A percentile compares a stretch with the other conserved stretches of the same genome.
phyloP scores from a whole-genome alignment of 23 red algal genomes.

The Agarophyton chilense region DNA sequence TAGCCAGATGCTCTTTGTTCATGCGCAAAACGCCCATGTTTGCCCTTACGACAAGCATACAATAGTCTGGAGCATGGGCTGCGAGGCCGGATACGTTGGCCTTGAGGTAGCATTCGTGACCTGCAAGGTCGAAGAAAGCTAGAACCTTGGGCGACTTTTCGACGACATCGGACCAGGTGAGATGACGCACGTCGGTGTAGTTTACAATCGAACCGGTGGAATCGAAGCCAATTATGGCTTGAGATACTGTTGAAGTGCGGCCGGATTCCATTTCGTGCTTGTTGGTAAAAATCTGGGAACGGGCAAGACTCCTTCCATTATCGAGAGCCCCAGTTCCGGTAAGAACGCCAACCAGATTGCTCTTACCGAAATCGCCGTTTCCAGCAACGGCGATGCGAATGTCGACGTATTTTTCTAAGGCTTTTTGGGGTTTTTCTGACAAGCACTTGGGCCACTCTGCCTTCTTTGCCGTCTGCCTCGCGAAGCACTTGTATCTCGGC shows the following conservation, averaged over 20 bases:
- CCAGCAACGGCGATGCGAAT: conserved; percentile 95
- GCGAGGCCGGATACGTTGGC: conserved; percentile 98
- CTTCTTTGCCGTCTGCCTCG: conserved; percentile 76
- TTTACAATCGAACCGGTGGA: conserved; percentile 87
- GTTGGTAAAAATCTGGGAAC: conserved; percentile 94
- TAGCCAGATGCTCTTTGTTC: conserved; percentile 96
- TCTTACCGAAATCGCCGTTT: conserved; percentile 98
- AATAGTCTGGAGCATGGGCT: conserved; percentile 94
- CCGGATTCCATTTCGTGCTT: conserved; percentile 98
- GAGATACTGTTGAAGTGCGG: conserved; percentile 85
- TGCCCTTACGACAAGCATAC: conserved; percentile 92
- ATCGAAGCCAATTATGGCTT: conserved; percentile 95
- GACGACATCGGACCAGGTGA: conserved; percentile 97
- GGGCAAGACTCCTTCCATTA: conserved; percentile 94
- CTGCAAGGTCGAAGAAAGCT: conserved; percentile 94
- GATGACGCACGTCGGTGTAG: conserved; percentile 87
- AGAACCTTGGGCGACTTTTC: conserved; percentile 83
- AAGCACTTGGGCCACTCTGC: conserved; percentile 82
- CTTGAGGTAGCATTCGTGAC: conserved; percentile 98
- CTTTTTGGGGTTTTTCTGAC: conserved; percentile 83
- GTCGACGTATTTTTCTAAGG: conserved; percentile 91
- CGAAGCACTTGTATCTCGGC: conserved; percentile 81
- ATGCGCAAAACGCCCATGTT: conserved; percentile 98
- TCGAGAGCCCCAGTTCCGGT: conserved; percentile 93
- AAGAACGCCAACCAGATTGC: conserved; percentile 92